Percentiles rank a stretch among this genome's conserved stretches.
These are phyloP conservation scores for Parsonsia alboflavescens DNA, from an alignment of 257 asterid species.

Conservation along the genomic window DNA sequence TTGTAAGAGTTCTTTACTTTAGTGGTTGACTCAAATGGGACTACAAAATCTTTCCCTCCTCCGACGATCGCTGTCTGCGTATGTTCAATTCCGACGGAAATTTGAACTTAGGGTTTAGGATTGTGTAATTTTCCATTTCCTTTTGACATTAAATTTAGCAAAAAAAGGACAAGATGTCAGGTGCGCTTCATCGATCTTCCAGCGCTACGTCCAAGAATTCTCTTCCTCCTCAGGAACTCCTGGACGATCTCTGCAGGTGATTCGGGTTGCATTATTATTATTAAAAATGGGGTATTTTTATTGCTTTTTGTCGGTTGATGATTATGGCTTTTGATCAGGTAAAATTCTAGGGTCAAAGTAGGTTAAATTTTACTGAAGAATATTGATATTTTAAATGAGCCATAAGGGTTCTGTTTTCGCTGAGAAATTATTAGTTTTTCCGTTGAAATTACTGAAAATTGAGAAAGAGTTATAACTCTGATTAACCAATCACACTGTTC, in stretches of 20 bases:
- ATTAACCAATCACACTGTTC: background rate
- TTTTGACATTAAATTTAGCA: background rate
- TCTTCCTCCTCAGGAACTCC: constrained; percentile 94
- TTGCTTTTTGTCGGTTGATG: background rate
- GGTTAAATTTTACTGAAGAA: background rate
- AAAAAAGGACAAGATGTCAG: constrained; percentile 37
- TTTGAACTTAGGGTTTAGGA: constrained; percentile 10
- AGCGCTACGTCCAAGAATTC: constrained; percentile 59
- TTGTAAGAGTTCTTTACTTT: background rate
- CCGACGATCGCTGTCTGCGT: background rate
- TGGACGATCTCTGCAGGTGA: constrained; percentile 96
- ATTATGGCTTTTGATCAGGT: background rate
- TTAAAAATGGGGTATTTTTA: background rate
- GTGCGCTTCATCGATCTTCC: constrained; percentile 59
- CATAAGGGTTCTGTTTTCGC: background rate
- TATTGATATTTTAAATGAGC: background rate
- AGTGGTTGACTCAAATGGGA: constrained; percentile 1
- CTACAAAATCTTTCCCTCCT: background rate
- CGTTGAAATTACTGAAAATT: background rate
- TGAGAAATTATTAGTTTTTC: background rate
- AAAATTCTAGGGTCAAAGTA: background rate
- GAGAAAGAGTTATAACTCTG: background rate
- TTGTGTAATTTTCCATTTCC: background rate
- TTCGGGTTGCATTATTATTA: background rate
- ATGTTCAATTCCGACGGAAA: background rate